phyloP scores from a whole-genome alignment of 1,284 basidiomycete species.

The Entoloma clypeatum region DNA sequence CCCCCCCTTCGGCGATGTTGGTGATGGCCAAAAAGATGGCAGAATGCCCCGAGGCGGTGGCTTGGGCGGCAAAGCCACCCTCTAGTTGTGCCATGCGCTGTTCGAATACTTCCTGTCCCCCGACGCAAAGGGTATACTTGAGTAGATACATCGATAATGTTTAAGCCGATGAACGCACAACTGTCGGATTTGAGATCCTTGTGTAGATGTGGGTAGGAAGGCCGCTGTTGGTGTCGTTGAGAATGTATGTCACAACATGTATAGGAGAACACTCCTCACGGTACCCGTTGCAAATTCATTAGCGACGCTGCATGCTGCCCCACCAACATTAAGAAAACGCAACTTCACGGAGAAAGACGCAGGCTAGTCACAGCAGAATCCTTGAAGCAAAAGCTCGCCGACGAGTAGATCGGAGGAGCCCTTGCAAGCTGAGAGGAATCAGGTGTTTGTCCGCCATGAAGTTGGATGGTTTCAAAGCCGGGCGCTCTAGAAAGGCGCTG shows the following conservation, averaged over 20 bases:
- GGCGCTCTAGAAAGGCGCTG: no score
- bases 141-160: not conserved
- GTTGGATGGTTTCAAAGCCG: slow-evolving; percentile 74
- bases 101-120: slow-evolving; percentile 81
- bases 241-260: not conserved
- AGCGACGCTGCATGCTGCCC: slow-evolving; percentile 1
- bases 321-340: slow-evolving; percentile 4
- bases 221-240: slow-evolving; percentile 28
- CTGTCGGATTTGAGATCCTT: slow-evolving; percentile 81
- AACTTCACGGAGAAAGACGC: slow-evolving; percentile 20
- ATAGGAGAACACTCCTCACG: slow-evolving; percentile 48
- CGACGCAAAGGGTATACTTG: not conserved
- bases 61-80: slow-evolving; percentile 73
- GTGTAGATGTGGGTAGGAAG: slow-evolving; percentile 75
- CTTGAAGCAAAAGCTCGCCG: slow-evolving; percentile 78
- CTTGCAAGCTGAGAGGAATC: slow-evolving; percentile 74
- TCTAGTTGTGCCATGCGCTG: slow-evolving; percentile 80
- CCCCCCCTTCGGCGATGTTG: slow-evolving; percentile 58
- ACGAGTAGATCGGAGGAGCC: slow-evolving; percentile 82
- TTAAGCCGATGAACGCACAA: slow-evolving; percentile 42
- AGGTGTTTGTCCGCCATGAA: slow-evolving; percentile 76
- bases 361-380: slow-evolving; percentile 68
- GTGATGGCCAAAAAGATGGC: slow-evolving; percentile 76
- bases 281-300: slow-evolving; percentile 84
- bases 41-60: slow-evolving; percentile 71